Base-by-base conservation (phyloP, 148 eudicot genomes). In the Rhododendron kiyosumense region DNA sequence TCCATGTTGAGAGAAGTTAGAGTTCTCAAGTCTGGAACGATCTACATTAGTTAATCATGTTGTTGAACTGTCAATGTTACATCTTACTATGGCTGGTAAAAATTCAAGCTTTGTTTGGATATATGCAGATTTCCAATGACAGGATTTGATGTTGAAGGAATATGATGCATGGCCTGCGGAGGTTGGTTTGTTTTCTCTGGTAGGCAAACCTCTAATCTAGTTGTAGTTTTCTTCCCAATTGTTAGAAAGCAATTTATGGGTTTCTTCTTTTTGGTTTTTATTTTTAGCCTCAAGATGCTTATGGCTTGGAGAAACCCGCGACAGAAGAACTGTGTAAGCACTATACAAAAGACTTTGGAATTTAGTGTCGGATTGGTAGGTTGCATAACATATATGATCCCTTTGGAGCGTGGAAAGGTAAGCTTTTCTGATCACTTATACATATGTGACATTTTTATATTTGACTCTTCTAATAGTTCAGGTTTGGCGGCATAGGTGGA, bases 101-200 rank as follows among this genome's bases (percentile, higher is more conserved):
- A 32, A 32, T 32, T 32, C 34, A 32, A 32, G 34, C 34, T 67
- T 34, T 9, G n/a, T 67, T 65, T 65, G 30, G 28, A n/a, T 65
- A 20, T 61, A n/a, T 59, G n/a, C n/a, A 5, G 26, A 20, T 59
- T 59, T 5, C n/a, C 18, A 59, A 20, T 59, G 4, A 20, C n/a
- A 4, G 24, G 65, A 67, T 67, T 67, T 26, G 32, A 67, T 67
- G 32, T 67, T 67, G 91, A 91, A 91, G 88, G 93, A 91, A 79
- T 65, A 90, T 74, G 93, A 91, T 85, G 93, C 93, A 10, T 91
- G 93, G 93, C 93, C 93, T 75, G 92, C 92, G 0, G 93, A 91
- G 93, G 93, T 91, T 73, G 83, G 63, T 20, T 57, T 54, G 49
- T 41, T 57, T 17, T 22, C 45, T 46, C 48, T 52, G 28, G 71